A percentile compares a stretch with the other conserved stretches of the same genome.
Evolutionary conservation across 2,329 filamentous ascomycete genomes (phyloP).

Genomic region (Scedosporium dehoogii): DNA sequence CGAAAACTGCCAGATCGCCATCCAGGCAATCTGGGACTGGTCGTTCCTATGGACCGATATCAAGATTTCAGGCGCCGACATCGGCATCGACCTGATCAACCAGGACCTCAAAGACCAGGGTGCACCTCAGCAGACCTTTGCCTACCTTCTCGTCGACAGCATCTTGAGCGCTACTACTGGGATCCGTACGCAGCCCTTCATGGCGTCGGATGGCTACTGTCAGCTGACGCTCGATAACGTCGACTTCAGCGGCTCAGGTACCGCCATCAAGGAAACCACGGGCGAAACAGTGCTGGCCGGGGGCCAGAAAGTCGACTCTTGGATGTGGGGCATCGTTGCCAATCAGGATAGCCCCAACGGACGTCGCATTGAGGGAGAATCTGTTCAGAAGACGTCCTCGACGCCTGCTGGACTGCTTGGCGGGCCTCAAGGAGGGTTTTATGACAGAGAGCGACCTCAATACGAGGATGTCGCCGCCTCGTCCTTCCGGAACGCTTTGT

Average conservation of each 20-base stretch:
- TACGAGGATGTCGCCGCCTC: not conserved
- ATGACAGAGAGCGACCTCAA: not conserved
- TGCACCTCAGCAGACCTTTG: not conserved
- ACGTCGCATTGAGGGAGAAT: not conserved
- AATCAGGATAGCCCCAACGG: not conserved
- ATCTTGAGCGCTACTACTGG: not conserved
- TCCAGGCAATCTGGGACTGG: conserved; percentile 67
- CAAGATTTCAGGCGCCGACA: not conserved
- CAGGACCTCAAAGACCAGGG: not conserved
- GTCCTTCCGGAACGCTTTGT: not conserved
- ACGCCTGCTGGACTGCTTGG: not conserved
- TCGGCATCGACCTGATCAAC: conserved; percentile 9
- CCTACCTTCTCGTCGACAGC: conserved; percentile 6
- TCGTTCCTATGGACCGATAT: conserved; percentile 13
- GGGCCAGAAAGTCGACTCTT: not conserved
- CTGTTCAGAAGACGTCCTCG: not conserved
- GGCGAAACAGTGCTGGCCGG: not conserved
- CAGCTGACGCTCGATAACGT: not conserved
- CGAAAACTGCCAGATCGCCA: conserved; percentile 52
- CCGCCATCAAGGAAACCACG: not conserved
- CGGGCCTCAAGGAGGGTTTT: not conserved
- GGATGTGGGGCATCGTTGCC: not conserved
- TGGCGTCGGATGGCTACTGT: not conserved
- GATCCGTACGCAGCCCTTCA: not conserved
- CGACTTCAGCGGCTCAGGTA: not conserved